Conservation (phyloP, 2,329 filamentous ascomycete genomes). For the Colletotrichum zoysiae region DNA sequence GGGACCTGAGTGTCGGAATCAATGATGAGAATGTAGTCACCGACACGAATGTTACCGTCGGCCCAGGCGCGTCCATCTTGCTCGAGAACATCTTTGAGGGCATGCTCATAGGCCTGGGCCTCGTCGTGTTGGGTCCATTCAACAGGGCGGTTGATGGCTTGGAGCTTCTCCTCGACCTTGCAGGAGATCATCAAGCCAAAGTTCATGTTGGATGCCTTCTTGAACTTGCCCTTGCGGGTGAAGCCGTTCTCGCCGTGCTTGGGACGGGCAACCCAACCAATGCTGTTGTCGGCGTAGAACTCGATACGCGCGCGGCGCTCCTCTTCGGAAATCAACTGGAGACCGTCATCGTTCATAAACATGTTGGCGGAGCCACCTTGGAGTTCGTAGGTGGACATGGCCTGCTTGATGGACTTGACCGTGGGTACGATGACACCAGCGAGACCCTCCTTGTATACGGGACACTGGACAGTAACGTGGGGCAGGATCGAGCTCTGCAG, state of each 20-base stretch:
- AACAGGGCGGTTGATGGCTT: slow-evolving; percentile 65
- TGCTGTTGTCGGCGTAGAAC: slow-evolving; percentile 77
- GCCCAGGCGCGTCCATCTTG: slow-evolving; percentile 81
- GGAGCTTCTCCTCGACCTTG: slow-evolving; percentile 78
- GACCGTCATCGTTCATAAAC: slow-evolving; percentile 81
- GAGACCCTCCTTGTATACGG: slow-evolving; percentile 89
- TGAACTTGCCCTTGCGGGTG: slow-evolving; percentile 73
- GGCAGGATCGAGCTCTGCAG: slow-evolving; percentile 70
- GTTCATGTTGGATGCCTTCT: slow-evolving; percentile 82
- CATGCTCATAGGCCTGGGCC: slow-evolving; percentile 72
- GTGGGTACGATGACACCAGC: slow-evolving; percentile 81
- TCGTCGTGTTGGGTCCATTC: slow-evolving; percentile 79
- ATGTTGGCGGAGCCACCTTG: slow-evolving; percentile 84
- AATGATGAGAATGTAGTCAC: slow-evolving; percentile 84
- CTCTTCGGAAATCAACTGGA: slow-evolving; percentile 75
- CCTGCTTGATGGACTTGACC: slow-evolving; percentile 81
- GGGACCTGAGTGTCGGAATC: slow-evolving; percentile 86
- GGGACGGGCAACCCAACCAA: slow-evolving; percentile 77
- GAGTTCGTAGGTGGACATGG: slow-evolving; percentile 81
- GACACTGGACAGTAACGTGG: slow-evolving; percentile 86
- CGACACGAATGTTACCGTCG: slow-evolving; percentile 86
- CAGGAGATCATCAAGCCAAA: slow-evolving; percentile 76
- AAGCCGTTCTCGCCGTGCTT: slow-evolving; percentile 74
- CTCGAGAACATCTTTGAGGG: slow-evolving; percentile 75
- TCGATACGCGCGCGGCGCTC: slow-evolving; percentile 73